These are phyloP conservation scores for Camptophora hylomeconis DNA, from an alignment of 2,329 filamentous ascomycete species.

Conservation along the genomic window DNA sequence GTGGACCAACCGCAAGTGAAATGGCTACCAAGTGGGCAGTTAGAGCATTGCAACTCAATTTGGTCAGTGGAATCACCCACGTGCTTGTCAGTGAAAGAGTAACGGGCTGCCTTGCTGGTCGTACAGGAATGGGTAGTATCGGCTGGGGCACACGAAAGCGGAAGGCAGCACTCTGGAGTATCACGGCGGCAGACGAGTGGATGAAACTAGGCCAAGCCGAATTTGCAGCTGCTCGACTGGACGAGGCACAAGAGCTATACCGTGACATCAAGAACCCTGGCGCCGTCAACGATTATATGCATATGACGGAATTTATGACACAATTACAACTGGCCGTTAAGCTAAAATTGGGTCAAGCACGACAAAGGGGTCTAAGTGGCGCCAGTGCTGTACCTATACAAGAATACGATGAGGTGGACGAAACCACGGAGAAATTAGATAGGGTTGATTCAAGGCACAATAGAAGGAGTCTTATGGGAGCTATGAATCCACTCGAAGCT, in stretches of 20 bases:
- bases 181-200: conserved; percentile 77
- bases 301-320: conserved; percentile 37
- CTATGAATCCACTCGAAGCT: conserved; percentile 33
- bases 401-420: conserved; percentile 15
- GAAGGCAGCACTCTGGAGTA: conserved; percentile 82
- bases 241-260: conserved; percentile 50
- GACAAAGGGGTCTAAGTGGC: conserved; percentile 16
- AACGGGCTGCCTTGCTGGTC: conserved; percentile 68
- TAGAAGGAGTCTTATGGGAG: conserved; percentile 7
- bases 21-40: conserved; percentile 78
- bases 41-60: conserved; percentile 62
- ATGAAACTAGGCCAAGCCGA: conserved; percentile 60
- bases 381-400: conserved; percentile 33
- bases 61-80: conserved; percentile 55
- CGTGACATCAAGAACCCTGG: conserved; percentile 27
- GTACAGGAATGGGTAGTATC: conserved; percentile 52
- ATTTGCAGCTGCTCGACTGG: conserved; percentile 65
- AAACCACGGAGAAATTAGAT: conserved; percentile 12
- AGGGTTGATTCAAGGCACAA: conserved; percentile 7
- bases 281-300: conserved; percentile 33
- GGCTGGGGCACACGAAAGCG: conserved; percentile 59
- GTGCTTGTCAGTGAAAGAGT: conserved; percentile 77
- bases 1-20: conserved; percentile 68
- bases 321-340: conserved; percentile 30
- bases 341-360: conserved; percentile 29